These are phyloP conservation scores for Paramecium sexaurelia DNA, from an alignment of 73 alveolate genomes.

Conservation along the genomic window DNA sequence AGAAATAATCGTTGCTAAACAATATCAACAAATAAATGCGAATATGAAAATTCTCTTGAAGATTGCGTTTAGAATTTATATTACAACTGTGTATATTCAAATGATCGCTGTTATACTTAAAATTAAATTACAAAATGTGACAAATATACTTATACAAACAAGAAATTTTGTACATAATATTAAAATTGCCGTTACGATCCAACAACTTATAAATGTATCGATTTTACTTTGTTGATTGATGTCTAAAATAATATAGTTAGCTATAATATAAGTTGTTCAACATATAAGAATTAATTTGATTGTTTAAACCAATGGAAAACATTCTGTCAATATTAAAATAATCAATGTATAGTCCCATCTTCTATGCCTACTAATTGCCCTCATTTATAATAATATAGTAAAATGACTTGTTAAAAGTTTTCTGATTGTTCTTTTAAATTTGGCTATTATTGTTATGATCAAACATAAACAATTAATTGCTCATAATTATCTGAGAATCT, in stretches of 20 bases:
- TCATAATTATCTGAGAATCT: neutral
- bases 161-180: constrained; percentile 19
- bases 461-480: neutral
- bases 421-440: neutral
- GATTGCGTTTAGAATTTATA: neutral
- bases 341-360: neutral
- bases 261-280: neutral
- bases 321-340: neutral
- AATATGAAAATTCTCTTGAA: neutral
- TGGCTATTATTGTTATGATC: neutral
- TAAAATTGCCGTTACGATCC: neutral
- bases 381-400: constrained; percentile 19
- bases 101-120: neutral
- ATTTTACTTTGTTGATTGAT: neutral
- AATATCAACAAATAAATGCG: neutral
- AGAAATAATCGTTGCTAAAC: neutral
- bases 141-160: neutral
- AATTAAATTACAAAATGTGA: neutral
- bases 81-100: neutral
- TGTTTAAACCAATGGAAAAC: neutral
- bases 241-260: neutral
- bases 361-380: neutral
- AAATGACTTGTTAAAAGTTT: neutral
- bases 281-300: neutral
- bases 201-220: neutral